A percentile compares a stretch with the other conserved stretches of the same genome.
Evolutionary conservation across 1,284 basidiomycete species (phyloP).

Genomic region (Melampsora larici-populina): DNA sequence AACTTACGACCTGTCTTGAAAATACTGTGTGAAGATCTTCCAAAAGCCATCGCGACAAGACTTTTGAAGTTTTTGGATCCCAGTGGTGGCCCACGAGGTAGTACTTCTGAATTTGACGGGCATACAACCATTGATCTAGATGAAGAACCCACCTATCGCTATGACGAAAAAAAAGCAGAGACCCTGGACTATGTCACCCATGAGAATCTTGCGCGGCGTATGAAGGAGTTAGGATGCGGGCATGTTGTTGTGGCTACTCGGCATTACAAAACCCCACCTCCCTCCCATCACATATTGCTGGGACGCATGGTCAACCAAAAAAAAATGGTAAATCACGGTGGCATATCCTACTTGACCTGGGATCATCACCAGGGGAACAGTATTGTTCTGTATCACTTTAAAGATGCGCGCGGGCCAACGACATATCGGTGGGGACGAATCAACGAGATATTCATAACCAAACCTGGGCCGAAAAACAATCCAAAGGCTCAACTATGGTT

Average conservation of each 20-base stretch:
- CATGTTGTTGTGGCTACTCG: constrained; percentile 8
- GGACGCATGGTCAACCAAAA: constrained; percentile 11
- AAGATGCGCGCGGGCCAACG: neutral
- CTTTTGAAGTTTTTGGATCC: constrained; percentile 19
- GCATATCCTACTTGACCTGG: neutral
- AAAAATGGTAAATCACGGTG: neutral
- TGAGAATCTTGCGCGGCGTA: neutral
- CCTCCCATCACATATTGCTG: neutral
- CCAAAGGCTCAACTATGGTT: constrained; percentile 20
- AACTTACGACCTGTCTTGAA: constrained; percentile 3
- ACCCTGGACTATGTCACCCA: constrained; percentile 21
- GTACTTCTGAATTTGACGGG: neutral
- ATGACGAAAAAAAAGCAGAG: constrained; percentile 3
- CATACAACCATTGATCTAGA: neutral
- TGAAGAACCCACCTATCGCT: neutral
- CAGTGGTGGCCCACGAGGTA: neutral
- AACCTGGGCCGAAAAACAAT: neutral
- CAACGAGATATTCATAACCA: too few species aligned
- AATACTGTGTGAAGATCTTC: constrained; percentile 13
- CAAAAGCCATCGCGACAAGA: neutral
- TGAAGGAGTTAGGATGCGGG: neutral
- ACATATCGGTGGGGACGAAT: neutral
- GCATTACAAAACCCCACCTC: constrained; percentile 5
- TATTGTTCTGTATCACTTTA: constrained; percentile 7
- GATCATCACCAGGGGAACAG: constrained; percentile 25